A percentile compares a stretch with the other conserved stretches of the same genome.
phyloP scores from a whole-genome alignment of 768 basidiomycete genomes.

The Pholiota microspora region DNA sequence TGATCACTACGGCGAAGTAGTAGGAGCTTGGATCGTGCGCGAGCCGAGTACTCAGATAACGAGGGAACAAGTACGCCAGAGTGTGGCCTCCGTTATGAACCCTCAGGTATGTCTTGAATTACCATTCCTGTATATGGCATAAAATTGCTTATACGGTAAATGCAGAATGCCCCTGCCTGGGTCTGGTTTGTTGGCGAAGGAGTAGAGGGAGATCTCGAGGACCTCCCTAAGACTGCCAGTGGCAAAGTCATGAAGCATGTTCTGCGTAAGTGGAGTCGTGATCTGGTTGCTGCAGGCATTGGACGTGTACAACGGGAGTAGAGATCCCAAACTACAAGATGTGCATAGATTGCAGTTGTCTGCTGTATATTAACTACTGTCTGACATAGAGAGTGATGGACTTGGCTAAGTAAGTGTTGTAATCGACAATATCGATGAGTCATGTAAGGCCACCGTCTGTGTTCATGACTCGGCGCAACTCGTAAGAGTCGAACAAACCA shows the following conservation, averaged over 20 bases:
- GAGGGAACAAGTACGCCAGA: slow-evolving; percentile 49
- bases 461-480: no score
- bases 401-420: no score
- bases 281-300: slow-evolving; percentile 43
- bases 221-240: slow-evolving; percentile 83
- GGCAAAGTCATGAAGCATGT: slow-evolving; percentile 87
- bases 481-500: no score
- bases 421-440: no score
- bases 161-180: slow-evolving; percentile 76
- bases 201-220: slow-evolving; percentile 49
- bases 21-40: slow-evolving; percentile 75
- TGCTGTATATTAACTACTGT: no score
- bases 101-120: slow-evolving; percentile 56
- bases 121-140: background rate
- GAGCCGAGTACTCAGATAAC: slow-evolving; percentile 39
- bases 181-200: slow-evolving; percentile 81
- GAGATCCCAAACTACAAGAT: background rate
- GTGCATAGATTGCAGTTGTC: background rate
- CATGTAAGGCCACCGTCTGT: no score
- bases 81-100: slow-evolving; percentile 65
- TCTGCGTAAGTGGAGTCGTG: slow-evolving; percentile 64
- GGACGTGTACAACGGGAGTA: slow-evolving; percentile 29
- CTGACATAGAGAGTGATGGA: no score
- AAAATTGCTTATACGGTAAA: slow-evolving; percentile 1
- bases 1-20: slow-evolving; percentile 68